Conservation (phyloP, 495 filamentous ascomycete genomes). For the Trypethelium eluteriae region DNA sequence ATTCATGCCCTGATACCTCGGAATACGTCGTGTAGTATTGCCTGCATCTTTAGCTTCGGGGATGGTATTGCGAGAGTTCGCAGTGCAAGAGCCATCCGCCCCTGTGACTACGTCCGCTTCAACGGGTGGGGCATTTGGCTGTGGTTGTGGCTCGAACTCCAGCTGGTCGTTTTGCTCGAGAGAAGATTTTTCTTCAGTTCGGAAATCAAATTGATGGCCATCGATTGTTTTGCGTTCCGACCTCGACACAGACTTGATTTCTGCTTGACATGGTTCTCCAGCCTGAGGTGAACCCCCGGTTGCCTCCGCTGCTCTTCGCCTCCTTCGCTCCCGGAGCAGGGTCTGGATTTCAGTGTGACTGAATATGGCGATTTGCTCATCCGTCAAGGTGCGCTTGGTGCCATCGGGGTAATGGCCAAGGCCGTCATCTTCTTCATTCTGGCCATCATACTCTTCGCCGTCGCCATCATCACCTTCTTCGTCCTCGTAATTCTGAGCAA, state of each 20-base stretch:
- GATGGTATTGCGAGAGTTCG: not conserved
- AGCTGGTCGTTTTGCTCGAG: not conserved
- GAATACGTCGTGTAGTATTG: not conserved
- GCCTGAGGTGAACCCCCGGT: conserved; percentile 4
- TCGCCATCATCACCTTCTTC: conserved; percentile 60
- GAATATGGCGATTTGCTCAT: conserved; percentile 86
- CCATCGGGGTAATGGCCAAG: conserved; percentile 88
- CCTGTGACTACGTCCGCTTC: not conserved
- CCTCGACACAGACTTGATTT: not conserved
- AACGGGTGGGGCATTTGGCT: not conserved
- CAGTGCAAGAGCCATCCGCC: not conserved
- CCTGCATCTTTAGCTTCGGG: not conserved
- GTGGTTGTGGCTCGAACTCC: not conserved
- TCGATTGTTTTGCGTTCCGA: not conserved
- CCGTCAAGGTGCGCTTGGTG: conserved; percentile 81
- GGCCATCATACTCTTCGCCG: conserved; percentile 41
- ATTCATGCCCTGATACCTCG: not conserved
- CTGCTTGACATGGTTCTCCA: not conserved
- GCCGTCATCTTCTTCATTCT: conserved; percentile 49
- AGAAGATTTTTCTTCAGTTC: too few species aligned
- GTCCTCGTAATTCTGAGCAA: conserved; percentile 30
- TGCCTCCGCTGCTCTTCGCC: conserved; percentile 27
- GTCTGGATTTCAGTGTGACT: conserved; percentile 78
- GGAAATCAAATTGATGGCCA: too few species aligned
- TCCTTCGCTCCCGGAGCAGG: conserved; percentile 49